A percentile compares a stretch with the other conserved stretches of the same genome.
Evolutionary conservation across 1,139 yeast species (phyloP).

Genomic region (Blastobotrys aristatus): DNA sequence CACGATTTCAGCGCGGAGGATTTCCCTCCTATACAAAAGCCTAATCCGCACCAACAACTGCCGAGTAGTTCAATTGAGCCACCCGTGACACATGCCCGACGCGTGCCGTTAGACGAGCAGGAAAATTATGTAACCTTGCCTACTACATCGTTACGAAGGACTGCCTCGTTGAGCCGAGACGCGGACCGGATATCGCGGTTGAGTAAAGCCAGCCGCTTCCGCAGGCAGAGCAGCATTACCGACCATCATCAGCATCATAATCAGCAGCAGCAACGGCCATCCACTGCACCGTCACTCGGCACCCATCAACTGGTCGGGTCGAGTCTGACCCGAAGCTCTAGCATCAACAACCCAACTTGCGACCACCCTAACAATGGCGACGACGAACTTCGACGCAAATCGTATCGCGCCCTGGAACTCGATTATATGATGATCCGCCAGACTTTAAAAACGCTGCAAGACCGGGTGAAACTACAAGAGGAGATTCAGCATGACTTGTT

Average conservation of each 20-base stretch:
- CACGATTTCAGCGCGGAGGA: background rate
- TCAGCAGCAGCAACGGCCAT: background rate
- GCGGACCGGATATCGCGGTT: conserved; percentile 4
- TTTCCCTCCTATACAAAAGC: background rate
- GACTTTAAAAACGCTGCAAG: conserved; percentile 20
- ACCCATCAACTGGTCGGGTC: background rate
- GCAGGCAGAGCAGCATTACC: background rate
- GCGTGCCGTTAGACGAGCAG: background rate
- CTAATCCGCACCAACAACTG: background rate
- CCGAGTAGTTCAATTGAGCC: background rate
- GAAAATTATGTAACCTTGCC: background rate
- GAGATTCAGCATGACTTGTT: conserved; percentile 15
- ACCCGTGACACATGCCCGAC: background rate
- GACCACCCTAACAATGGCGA: background rate
- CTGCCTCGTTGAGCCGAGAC: conserved; percentile 1
- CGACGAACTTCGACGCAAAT: background rate
- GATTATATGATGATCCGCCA: conserved; percentile 23
- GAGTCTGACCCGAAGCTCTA: background rate
- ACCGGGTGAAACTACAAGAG: conserved; percentile 21
- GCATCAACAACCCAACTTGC: background rate
- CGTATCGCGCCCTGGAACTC: conserved; percentile 16
- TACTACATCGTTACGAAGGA: no score
- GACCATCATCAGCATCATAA: background rate
- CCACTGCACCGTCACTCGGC: background rate
- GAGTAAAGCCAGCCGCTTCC: background rate